Evolutionary conservation across 176 grass and related monocot genomes (phyloP), one percentile per base, ranked within the genome.

Genomic region (Phoenix roebelenii): DNA sequence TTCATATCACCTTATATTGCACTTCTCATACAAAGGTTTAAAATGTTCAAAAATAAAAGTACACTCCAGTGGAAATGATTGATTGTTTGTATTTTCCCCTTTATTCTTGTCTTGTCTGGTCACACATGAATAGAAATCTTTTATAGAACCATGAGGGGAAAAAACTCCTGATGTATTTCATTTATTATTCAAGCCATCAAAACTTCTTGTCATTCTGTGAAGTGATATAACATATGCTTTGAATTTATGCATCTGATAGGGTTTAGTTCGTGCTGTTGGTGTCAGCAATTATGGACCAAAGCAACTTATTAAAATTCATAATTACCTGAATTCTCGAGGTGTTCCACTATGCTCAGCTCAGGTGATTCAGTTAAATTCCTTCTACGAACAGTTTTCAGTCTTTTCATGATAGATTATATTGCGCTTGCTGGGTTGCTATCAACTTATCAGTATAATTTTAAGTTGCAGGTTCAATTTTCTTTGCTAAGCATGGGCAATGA

Each of bases 221-320:
- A 30, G 28, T 30, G 28, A 30, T 30, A 22, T 20, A 7, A 22
- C 12, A 20, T 56, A 10, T 68, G 52, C 56, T 15, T 54, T 57
- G 30, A 57, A 5, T 5, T 7, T 67, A 25, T 64, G 54, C 15
- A 65, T 14, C 50, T 77, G 65, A 22, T 49, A 97, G 87, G 93
- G 87, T 54, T 82, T 91, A 19, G 92, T 91, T 68, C 75, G 69
- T 56, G 87, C 87, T 19, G 92, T 97, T 3, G 92, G 87, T 19
- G 92, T 97, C 69, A 97, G 84, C 63, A 97, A 91, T 78, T 91
- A 97, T 6, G 87, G 92, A 23, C 92, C 92, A 0, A 97, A 91
- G 52, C 92, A 92, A 71, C 84, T 97, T 66, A 26, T 85, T 64
- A 97, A 91, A 69, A 97, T 97, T 50, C 70, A 91, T 25, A 59